phyloP scores from a whole-genome alignment of 177 flowering plant species.

The Vitis hybrid region DNA sequence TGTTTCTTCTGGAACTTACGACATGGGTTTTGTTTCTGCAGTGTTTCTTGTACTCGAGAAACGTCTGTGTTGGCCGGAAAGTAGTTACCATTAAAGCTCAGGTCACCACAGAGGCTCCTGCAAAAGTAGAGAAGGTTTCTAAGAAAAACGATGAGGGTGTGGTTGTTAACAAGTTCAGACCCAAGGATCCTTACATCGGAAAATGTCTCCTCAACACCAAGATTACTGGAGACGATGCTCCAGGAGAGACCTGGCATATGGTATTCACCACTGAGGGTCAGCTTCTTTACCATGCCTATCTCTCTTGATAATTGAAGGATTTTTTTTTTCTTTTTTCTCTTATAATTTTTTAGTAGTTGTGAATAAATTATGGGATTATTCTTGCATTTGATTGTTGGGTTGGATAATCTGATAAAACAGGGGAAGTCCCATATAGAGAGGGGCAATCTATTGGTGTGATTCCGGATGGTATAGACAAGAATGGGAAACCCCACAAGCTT shows the following conservation, averaged over 20 bases:
- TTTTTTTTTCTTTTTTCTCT: too few relatives aligned
- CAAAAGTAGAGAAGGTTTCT: slow-evolving; percentile 10
- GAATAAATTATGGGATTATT: too few relatives aligned
- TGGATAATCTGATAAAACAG: slow-evolving; percentile 30
- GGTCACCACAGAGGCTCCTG: slow-evolving; percentile 15
- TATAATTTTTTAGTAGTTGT: too few relatives aligned
- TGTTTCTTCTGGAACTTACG: not conserved
- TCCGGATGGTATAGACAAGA: slow-evolving; percentile 85
- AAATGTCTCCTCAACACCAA: slow-evolving; percentile 20
- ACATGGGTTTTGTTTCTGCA: not conserved
- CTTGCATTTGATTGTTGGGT: not conserved
- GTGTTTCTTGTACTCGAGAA: slow-evolving; percentile 11
- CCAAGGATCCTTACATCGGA: slow-evolving; percentile 15
- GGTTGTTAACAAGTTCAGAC: slow-evolving; percentile 14
- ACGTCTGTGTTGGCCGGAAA: slow-evolving; percentile 6
- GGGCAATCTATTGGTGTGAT: slow-evolving; percentile 94
- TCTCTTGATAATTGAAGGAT: not conserved
- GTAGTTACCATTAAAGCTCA: slow-evolving; percentile 14
- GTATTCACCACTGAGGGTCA: slow-evolving; percentile 20
- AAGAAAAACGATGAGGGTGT: slow-evolving; percentile 21
- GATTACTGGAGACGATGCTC: slow-evolving; percentile 20
- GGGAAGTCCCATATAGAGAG: slow-evolving; percentile 91
- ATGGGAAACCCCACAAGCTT: slow-evolving; percentile 94
- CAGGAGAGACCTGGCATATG: slow-evolving; percentile 23
- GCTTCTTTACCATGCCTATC: not conserved